Conservation (phyloP, 2,329 filamentous ascomycete genomes). For the Stachybotrys chartarum region DNA sequence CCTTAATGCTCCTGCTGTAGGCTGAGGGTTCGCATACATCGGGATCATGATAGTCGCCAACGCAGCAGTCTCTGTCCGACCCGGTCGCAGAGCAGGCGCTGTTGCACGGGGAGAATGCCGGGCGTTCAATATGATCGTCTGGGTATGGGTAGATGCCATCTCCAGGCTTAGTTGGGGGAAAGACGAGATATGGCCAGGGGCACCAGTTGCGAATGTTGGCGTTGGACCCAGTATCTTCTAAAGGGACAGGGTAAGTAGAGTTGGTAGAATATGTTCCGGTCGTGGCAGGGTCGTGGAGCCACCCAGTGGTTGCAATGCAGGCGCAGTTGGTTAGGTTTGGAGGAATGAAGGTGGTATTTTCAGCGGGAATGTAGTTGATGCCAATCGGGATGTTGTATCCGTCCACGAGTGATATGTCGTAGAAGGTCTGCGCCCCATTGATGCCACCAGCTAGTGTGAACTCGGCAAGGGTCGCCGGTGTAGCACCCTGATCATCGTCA, state of each 20-base stretch:
- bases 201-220: slow-evolving; percentile 62
- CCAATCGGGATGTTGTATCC: slow-evolving; percentile 75
- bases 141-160: slow-evolving; percentile 76
- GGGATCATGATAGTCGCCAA: slow-evolving; percentile 58
- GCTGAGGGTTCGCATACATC: slow-evolving; percentile 57
- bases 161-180: slow-evolving; percentile 61
- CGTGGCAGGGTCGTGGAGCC: slow-evolving; percentile 45
- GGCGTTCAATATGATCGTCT: slow-evolving; percentile 63
- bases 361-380: slow-evolving; percentile 51
- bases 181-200: slow-evolving; percentile 68
- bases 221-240: slow-evolving; percentile 53
- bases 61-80: slow-evolving; percentile 65
- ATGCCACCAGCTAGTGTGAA: slow-evolving; percentile 67
- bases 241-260: slow-evolving; percentile 57
- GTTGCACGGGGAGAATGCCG: slow-evolving; percentile 69
- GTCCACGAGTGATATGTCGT: slow-evolving; percentile 79
- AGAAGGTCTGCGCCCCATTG: slow-evolving; percentile 59
- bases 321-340: slow-evolving; percentile 71
- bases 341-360: slow-evolving; percentile 59
- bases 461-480: slow-evolving; percentile 72
- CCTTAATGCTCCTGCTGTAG: slow-evolving; percentile 65
- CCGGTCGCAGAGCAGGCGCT: slow-evolving; percentile 68
- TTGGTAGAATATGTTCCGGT: slow-evolving; percentile 57
- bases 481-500: slow-evolving; percentile 46
- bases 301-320: slow-evolving; percentile 65